Conservation (phyloP, 805 yeast species). For the Saturnispora quitensis region DNA sequence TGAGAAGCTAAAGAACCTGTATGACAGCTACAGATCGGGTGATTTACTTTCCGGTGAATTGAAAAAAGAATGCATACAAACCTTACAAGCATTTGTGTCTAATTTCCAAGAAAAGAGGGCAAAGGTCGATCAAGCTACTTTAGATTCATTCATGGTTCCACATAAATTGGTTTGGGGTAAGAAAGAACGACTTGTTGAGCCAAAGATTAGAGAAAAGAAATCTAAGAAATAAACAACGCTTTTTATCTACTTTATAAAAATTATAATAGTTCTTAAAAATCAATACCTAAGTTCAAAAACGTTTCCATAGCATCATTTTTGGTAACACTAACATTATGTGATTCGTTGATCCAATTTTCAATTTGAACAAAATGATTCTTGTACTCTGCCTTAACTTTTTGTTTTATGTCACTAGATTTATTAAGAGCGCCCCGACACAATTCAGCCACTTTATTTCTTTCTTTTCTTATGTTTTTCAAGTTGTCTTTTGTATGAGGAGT, state of each 20-base stretch:
- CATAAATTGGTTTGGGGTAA: slow-evolving; percentile 72
- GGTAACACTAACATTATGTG: slow-evolving; percentile 11
- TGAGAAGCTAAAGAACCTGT: slow-evolving; percentile 53
- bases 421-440: neutral
- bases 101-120: slow-evolving; percentile 76
- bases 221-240: slow-evolving; percentile 15
- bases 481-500: neutral
- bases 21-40: slow-evolving; percentile 65
- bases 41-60: slow-evolving; percentile 86
- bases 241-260: neutral
- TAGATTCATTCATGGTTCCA: slow-evolving; percentile 71
- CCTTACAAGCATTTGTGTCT: slow-evolving; percentile 68
- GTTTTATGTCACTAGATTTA: neutral
- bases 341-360: slow-evolving; percentile 15
- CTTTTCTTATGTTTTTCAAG: neutral
- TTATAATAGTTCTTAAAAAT: neutral
- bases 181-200: slow-evolving; percentile 64
- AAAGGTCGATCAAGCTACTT: slow-evolving; percentile 48
- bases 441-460: slow-evolving; percentile 1
- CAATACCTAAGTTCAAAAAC: slow-evolving; percentile 3
- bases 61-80: slow-evolving; percentile 78
- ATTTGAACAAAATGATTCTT: slow-evolving; percentile 6
- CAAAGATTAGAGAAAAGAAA: slow-evolving; percentile 43
- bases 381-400: slow-evolving; percentile 2
- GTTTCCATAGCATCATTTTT: slow-evolving; percentile 7